A percentile compares a stretch with the other conserved stretches of the same genome.
Conservation (phyloP, 2,329 filamentous ascomycete species). For the Exophiala spinifera region DNA sequence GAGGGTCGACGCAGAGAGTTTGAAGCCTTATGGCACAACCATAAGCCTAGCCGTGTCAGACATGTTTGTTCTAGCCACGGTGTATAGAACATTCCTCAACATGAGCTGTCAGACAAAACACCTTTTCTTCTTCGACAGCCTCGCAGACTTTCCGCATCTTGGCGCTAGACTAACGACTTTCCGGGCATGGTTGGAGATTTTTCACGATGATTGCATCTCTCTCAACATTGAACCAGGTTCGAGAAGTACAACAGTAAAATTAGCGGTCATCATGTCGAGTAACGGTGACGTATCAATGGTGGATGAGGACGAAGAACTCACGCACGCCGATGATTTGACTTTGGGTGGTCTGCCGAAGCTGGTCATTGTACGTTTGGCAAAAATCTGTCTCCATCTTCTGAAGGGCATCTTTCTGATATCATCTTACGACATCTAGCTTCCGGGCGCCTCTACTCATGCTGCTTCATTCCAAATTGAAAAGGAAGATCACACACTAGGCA, state of each 20-base stretch:
- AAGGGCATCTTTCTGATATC: neutral
- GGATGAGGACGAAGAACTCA: slow-evolving; percentile 10
- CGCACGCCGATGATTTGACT: slow-evolving; percentile 18
- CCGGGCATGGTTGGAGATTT: neutral
- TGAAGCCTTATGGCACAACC: no score
- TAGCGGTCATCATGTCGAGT: slow-evolving; percentile 9
- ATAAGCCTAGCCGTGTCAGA: no score
- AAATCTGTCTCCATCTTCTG: neutral
- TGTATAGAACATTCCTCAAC: no score
- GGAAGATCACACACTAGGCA: slow-evolving; percentile 93
- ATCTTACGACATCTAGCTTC: slow-evolving; percentile 59
- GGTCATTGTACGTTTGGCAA: slow-evolving; percentile 19
- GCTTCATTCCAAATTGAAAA: slow-evolving; percentile 93
- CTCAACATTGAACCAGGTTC: neutral
- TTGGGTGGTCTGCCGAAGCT: slow-evolving; percentile 26
- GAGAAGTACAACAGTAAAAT: neutral
- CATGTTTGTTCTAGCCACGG: no score
- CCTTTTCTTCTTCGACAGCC: neutral
- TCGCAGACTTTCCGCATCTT: neutral
- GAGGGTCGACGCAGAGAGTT: no score
- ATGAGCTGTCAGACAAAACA: neutral
- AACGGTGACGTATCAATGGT: slow-evolving; percentile 2
- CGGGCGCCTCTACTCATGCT: slow-evolving; percentile 77
- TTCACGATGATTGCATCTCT: neutral
- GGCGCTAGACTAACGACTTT: neutral